Evolutionary conservation across 1,284 basidiomycete genomes (phyloP).

Genomic region (Retiboletus flavoniger): DNA sequence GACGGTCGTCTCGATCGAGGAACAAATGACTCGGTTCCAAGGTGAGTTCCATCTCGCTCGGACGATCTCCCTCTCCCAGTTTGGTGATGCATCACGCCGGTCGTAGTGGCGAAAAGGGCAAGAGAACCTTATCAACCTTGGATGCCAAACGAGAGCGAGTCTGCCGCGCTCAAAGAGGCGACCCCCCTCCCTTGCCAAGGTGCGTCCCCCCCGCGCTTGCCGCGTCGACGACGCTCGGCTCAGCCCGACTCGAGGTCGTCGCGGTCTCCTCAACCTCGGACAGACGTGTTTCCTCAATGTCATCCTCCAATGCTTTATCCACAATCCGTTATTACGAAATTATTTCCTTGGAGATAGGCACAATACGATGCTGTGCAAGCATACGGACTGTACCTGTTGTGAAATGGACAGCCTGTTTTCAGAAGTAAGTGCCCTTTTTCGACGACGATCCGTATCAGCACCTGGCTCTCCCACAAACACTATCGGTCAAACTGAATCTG

Average conservation of each 20-base stretch:
- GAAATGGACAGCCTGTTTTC: constrained; percentile 92
- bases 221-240: constrained; percentile 5
- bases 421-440: constrained; percentile 52
- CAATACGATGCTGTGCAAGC: constrained; percentile 65
- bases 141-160: constrained; percentile 41
- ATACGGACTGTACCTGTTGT: constrained; percentile 84
- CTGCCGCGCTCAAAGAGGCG: constrained; percentile 36
- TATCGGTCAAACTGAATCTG: background rate
- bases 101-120: constrained; percentile 38
- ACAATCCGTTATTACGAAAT: constrained; percentile 89
- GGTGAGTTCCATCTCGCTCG: constrained; percentile 27
- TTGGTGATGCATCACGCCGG: background rate
- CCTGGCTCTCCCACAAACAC: background rate
- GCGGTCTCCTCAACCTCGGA: constrained; percentile 89
- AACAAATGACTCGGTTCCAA: constrained; percentile 49
- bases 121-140: constrained; percentile 49
- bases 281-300: constrained; percentile 96
- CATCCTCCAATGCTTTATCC: constrained; percentile 88
- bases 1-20: constrained; percentile 47
- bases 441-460: background rate
- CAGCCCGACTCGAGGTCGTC: constrained; percentile 54
- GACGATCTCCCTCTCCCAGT: background rate
- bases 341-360: constrained; percentile 91
- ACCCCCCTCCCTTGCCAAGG: constrained; percentile 63
- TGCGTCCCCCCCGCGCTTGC: constrained; percentile 20